Evolutionary conservation across 139 green algal genomes (phyloP).

Genomic region (Coccomyxa sp.): DNA sequence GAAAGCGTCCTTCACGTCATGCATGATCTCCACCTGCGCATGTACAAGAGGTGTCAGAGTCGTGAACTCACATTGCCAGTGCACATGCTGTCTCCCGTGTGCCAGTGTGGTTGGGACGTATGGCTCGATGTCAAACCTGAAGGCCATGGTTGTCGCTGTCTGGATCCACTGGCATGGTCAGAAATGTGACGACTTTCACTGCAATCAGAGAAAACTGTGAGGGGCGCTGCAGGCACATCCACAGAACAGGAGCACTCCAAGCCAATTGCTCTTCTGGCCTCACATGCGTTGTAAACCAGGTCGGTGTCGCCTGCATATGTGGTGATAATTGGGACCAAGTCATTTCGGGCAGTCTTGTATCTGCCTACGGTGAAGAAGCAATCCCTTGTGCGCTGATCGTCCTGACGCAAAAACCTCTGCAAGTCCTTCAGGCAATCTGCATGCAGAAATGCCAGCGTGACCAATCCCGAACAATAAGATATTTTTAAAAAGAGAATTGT

Average conservation of each 20-base stretch:
- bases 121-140: constrained; percentile 19
- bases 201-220: constrained; percentile 15
- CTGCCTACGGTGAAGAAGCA: constrained; percentile 75
- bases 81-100: background rate
- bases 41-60: background rate
- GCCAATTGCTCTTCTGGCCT: constrained; percentile 9
- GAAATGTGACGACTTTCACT: constrained; percentile 91
- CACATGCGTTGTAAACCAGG: constrained; percentile 70
- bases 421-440: constrained; percentile 85
- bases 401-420: constrained; percentile 81
- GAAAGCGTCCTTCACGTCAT: constrained; percentile 63
- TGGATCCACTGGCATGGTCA: constrained; percentile 79
- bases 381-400: constrained; percentile 66
- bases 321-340: constrained; percentile 83
- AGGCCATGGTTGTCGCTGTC: constrained; percentile 23
- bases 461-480: background rate
- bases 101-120: background rate
- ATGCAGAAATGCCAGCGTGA: background rate
- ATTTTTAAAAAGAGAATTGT: background rate
- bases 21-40: constrained; percentile 35
- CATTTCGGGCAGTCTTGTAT: constrained; percentile 51
- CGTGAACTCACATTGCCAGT: background rate
- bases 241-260: background rate
- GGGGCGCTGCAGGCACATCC: background rate
- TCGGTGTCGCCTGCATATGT: constrained; percentile 71